Conservation (phyloP, 208 protist genomes). For the Trypanosoma caninum region DNA sequence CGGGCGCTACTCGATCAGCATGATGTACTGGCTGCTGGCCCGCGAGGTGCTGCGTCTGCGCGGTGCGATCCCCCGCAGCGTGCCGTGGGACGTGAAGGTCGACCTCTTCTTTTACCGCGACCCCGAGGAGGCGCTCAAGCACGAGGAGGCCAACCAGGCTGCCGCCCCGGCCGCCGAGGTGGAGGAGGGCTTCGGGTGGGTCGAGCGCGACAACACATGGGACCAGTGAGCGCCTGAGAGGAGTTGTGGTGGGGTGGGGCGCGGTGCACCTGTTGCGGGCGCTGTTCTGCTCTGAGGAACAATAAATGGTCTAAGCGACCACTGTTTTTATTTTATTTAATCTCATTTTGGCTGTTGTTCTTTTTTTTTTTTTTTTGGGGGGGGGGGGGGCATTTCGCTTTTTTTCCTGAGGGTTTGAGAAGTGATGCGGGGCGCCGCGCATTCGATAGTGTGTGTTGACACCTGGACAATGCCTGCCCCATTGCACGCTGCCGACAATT, state of each 20-base stretch:
- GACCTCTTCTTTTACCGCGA: conserved; percentile 99
- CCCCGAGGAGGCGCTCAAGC: conserved; percentile 90
- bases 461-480: conserved; percentile 22
- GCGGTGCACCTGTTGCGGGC: neutral
- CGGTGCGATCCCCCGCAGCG: conserved; percentile 88
- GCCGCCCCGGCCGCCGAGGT: conserved; percentile 31
- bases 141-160: conserved; percentile 56
- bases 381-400: no score
- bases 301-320: conserved; percentile 10
- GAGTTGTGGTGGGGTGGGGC: neutral
- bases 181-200: conserved; percentile 71
- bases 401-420: no score
- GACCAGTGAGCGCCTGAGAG: conserved; percentile 45
- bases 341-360: neutral
- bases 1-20: conserved; percentile 93
- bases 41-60: conserved; percentile 97
- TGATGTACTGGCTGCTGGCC: conserved; percentile 99
- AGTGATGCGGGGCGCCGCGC: conserved; percentile 1
- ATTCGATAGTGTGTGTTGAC: conserved; percentile 15
- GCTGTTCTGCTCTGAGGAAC: conserved; percentile 8
- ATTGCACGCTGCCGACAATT: no score
- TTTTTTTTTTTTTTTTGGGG: neutral
- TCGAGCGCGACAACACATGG: conserved; percentile 89
- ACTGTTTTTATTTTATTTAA: conserved; percentile 10
- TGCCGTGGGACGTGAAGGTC: conserved; percentile 98